phyloP scores from a whole-genome alignment of 2,329 filamentous ascomycete species.

The Alternaria sp. region DNA sequence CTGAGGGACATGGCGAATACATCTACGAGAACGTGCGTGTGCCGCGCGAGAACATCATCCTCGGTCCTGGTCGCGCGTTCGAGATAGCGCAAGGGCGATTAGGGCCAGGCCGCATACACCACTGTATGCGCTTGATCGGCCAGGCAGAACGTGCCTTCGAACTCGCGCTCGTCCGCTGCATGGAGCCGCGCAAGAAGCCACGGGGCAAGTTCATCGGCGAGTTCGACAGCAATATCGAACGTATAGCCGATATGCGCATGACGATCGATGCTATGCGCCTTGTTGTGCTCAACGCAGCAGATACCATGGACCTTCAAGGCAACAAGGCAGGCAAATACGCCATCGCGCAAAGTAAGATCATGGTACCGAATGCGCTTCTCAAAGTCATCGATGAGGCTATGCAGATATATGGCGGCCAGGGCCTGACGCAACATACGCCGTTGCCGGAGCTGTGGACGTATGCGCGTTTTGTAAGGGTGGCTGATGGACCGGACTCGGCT shows the following conservation, averaged over 20 bases:
- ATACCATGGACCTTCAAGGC: slow-evolving; percentile 51
- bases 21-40: slow-evolving; percentile 52
- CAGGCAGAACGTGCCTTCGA: slow-evolving; percentile 53
- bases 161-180: slow-evolving; percentile 48
- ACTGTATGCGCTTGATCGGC: slow-evolving; percentile 53
- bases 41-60: slow-evolving; percentile 50
- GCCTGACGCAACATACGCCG: slow-evolving; percentile 52
- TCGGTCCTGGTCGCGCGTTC: slow-evolving; percentile 51
- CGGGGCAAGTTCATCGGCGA: slow-evolving; percentile 51
- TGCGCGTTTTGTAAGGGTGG: slow-evolving; percentile 51
- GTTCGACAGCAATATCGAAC: slow-evolving; percentile 52
- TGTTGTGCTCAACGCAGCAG: slow-evolving; percentile 52
- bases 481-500: slow-evolving; percentile 52
- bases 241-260: slow-evolving; percentile 52
- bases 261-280: slow-evolving; percentile 50
- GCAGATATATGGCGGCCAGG: slow-evolving; percentile 53
- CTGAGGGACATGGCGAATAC: slow-evolving; percentile 53
- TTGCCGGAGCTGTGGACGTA: slow-evolving; percentile 54
- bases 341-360: slow-evolving; percentile 54
- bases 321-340: slow-evolving; percentile 51
- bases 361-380: slow-evolving; percentile 49
- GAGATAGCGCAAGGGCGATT: slow-evolving; percentile 53
- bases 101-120: slow-evolving; percentile 52
- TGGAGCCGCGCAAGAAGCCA: slow-evolving; percentile 48
- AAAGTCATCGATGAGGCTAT: slow-evolving; percentile 53